phyloP scores from a whole-genome alignment of 192 early-diverging fungal species.

The Linnemannia elongata region DNA sequence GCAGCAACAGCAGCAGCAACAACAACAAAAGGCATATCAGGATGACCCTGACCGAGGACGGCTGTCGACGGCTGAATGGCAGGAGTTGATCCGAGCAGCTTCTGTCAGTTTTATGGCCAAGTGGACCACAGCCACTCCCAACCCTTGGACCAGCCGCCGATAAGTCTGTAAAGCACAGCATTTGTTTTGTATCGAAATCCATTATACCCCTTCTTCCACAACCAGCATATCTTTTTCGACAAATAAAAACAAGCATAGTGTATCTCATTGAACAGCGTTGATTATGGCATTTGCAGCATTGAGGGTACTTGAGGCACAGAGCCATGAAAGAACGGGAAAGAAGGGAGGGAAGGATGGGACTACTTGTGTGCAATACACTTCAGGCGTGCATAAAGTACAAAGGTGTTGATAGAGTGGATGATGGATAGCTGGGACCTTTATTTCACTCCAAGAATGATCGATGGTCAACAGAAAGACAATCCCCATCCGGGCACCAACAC shows the following conservation, averaged over 20 bases:
- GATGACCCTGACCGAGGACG: conserved; percentile 20
- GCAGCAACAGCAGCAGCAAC: conserved; percentile 26
- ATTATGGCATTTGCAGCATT: too few species aligned
- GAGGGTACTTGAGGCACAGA: background rate
- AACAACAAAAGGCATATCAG: conserved; percentile 20
- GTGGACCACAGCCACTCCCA: conserved; percentile 15
- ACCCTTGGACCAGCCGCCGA: background rate
- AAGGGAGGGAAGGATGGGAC: background rate
- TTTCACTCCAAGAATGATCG: too few species aligned
- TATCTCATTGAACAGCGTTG: background rate
- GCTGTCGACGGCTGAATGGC: conserved; percentile 50
- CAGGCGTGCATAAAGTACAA: too few species aligned
- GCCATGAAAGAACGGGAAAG: background rate
- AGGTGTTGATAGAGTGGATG: too few species aligned
- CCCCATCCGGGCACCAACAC: too few species aligned
- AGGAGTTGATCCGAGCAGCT: conserved; percentile 49
- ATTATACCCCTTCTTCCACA: background rate
- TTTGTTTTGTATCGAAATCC: background rate
- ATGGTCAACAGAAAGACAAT: too few species aligned
- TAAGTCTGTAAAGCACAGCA: background rate
- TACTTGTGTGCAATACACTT: too few species aligned
- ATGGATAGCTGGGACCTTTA: too few species aligned
- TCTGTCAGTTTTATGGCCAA: conserved; percentile 49
- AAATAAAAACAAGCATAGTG: background rate
- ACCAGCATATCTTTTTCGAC: background rate